Evolutionary conservation across 2,329 filamentous ascomycete species (phyloP).

Genomic region (Colletotrichum sp.): DNA sequence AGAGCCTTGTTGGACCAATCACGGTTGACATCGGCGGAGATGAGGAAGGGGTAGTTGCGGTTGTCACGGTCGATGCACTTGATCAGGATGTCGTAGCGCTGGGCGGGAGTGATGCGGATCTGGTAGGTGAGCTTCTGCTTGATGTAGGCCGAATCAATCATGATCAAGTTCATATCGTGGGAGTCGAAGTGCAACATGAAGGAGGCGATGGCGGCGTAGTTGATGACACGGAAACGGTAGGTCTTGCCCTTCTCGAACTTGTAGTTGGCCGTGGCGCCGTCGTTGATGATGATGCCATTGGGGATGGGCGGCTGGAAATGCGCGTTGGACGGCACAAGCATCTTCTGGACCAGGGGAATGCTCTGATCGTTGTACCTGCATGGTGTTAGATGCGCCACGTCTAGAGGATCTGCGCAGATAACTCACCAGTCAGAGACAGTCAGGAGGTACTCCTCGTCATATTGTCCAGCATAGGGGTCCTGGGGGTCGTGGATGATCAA

Average conservation of each 20-base stretch:
- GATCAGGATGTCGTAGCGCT: constrained; percentile 53
- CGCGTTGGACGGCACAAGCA: constrained; percentile 46
- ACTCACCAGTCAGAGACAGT: constrained; percentile 40
- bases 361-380: constrained; percentile 48
- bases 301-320: constrained; percentile 45
- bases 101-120: constrained; percentile 46
- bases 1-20: constrained; percentile 37
- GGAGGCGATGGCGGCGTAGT: constrained; percentile 47
- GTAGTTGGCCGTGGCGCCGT: constrained; percentile 41
- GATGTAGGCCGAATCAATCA: constrained; percentile 47
- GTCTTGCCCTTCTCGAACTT: constrained; percentile 46
- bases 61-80: constrained; percentile 40
- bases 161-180: constrained; percentile 50
- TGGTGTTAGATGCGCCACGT: background rate
- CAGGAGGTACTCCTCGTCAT: constrained; percentile 64
- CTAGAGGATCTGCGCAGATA: background rate
- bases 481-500: constrained; percentile 65
- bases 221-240: constrained; percentile 53
- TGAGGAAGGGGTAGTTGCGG: constrained; percentile 48
- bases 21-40: constrained; percentile 48
- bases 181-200: constrained; percentile 49
- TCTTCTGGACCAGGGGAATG: constrained; percentile 38
- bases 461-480: constrained; percentile 55
- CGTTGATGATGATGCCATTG: constrained; percentile 46
- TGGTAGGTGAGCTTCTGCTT: constrained; percentile 38